Evolutionary conservation across 1,139 yeast species (phyloP).

Genomic region (Pichia sp.): DNA sequence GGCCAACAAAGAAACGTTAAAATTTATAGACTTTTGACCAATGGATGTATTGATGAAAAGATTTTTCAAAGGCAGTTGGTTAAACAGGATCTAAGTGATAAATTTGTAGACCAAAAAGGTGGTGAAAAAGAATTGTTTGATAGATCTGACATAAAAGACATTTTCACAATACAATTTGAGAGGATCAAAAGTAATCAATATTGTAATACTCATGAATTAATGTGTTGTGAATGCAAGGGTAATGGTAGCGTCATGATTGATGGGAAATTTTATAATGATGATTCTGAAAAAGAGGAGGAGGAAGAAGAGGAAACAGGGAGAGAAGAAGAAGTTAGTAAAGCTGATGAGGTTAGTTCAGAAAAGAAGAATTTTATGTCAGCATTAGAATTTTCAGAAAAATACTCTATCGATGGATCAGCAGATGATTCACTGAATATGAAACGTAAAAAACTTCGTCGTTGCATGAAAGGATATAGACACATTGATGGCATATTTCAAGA

Average conservation of each 20-base stretch:
- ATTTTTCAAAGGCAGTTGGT: conserved; percentile 89
- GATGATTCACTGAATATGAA: conserved; percentile 14
- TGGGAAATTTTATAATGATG: conserved; percentile 1
- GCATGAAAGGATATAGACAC: conserved; percentile 58
- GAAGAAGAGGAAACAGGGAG: conserved; percentile 2
- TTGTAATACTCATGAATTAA: conserved; percentile 78
- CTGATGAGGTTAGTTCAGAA: conserved; percentile 19
- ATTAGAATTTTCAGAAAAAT: conserved; percentile 38
- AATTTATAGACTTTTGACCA: conserved; percentile 74
- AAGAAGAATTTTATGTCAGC: conserved; percentile 21
- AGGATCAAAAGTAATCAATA: conserved; percentile 4
- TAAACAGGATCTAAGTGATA: conserved; percentile 73
- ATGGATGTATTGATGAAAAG: conserved; percentile 93
- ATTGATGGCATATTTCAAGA: conserved; percentile 30
- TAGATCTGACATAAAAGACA: conserved; percentile 60
- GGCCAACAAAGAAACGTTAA: conserved; percentile 78
- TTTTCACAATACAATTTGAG: conserved; percentile 47
- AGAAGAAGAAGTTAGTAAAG: conserved; percentile 17
- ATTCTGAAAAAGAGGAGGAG: neutral
- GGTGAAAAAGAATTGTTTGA: conserved; percentile 48
- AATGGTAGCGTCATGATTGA: conserved; percentile 29
- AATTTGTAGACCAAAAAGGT: conserved; percentile 55
- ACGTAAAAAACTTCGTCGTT: conserved; percentile 33
- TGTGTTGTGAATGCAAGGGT: conserved; percentile 67
- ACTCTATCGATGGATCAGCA: conserved; percentile 17